Base-by-base conservation (phyloP, 1,139 yeast genomes). In the Scheffersomyces insectosa region DNA sequence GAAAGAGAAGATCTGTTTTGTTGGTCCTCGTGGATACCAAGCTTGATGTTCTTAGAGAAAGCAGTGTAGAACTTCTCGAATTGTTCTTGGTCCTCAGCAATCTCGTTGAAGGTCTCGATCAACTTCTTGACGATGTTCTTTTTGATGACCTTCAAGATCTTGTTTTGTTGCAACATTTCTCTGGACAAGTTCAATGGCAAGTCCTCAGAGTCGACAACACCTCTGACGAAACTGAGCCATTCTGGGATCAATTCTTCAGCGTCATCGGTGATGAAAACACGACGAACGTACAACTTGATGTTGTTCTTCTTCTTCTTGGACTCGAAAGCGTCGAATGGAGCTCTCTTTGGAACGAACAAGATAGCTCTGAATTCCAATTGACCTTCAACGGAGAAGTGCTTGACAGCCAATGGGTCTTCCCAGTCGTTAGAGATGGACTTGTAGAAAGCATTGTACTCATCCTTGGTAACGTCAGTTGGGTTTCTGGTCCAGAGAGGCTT, bases 321-420 rank as follows among this genome's bases (percentile, higher is more conserved):
- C 81, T 95, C 99, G 66, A 95, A 95, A 69, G 96, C 82, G 70
- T 95, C 99, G 67, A 93, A 89, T 73, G 99, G 99, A 62, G 99
- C 98, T 80, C 99, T 90, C 82, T 88, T 90, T 75, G 99, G 99
- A 75, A 95, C 83, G 69, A 89, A 95, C 64, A 95, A 82, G 66
- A 95, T 93, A 53, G 99, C 98, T 80, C 88, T 90, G 84, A 95
- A 95, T 79, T 95, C 99, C 65, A 95, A 85, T 80, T 95, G 99
- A 83, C 99, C 99, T 80, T 95, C 99, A 68, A 95, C 99, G 44
- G 97, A 89, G 80, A 95, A 95, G 79, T 95, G 99, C 84, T 95
- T 95, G 60, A 93, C 98, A 57, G 98, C 98, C 70, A 93, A 84
- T 76, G 97, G 99, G 71, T 93, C 99, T 80, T 93, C 99, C 99